phyloP scores from a whole-genome alignment of 202 grass and related monocot genomes.

The Cymbopogon flexuosus region DNA sequence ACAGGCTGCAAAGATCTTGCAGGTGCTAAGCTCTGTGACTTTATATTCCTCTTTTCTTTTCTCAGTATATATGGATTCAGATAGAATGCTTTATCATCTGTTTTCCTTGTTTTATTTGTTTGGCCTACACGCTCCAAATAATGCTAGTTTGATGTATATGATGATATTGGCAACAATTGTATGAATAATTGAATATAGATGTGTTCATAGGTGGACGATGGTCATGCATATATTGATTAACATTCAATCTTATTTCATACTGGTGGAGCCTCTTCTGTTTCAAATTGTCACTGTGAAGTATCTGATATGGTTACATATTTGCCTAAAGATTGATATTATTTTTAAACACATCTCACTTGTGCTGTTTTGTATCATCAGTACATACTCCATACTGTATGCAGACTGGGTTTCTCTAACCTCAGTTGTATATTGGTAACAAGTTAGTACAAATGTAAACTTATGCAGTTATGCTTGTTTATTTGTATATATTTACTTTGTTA shows the following conservation, averaged over 20 bases:
- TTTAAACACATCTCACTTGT: neutral
- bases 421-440: neutral
- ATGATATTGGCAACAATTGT: neutral
- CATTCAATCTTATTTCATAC: neutral
- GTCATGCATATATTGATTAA: neutral
- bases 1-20: slow-evolving; percentile 41
- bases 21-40: slow-evolving; percentile 48
- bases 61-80: slow-evolving; percentile 13
- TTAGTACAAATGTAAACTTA: neutral
- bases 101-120: neutral
- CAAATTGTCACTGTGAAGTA: neutral
- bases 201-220: neutral
- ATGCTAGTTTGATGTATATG: neutral
- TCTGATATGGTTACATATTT: slow-evolving; percentile 11
- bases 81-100: slow-evolving; percentile 2
- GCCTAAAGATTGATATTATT: neutral
- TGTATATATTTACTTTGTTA: neutral
- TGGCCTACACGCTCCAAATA: neutral
- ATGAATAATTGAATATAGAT: neutral
- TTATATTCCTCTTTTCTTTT: slow-evolving; percentile 18
- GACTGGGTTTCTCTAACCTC: neutral
- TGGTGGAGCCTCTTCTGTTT: neutral
- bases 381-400: neutral
- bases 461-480: neutral
- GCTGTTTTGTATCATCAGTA: neutral